Evolutionary conservation across 2,329 filamentous ascomycete species (phyloP).

Genomic region (Polychaeton citri): DNA sequence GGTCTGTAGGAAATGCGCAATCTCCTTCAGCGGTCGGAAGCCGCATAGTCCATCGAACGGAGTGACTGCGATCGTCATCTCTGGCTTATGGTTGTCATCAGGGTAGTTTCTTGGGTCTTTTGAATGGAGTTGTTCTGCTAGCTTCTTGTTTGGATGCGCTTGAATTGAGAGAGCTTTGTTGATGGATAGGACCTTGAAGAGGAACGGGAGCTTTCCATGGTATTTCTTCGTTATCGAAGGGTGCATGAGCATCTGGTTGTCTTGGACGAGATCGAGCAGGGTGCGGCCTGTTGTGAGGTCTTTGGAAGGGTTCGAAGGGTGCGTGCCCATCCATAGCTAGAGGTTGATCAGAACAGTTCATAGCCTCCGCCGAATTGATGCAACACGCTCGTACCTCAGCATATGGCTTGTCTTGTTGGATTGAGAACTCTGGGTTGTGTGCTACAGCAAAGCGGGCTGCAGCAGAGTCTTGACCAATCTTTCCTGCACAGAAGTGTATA

Average conservation of each 20-base stretch:
- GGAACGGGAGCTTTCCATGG: slow-evolving; percentile 73
- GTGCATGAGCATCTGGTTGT: slow-evolving; percentile 74
- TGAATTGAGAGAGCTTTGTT: slow-evolving; percentile 94
- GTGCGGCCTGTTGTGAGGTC: slow-evolving; percentile 73
- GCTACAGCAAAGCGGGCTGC: slow-evolving; percentile 83
- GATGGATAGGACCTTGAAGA: slow-evolving; percentile 96
- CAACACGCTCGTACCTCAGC: slow-evolving; percentile 53
- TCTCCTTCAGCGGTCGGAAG: slow-evolving; percentile 78
- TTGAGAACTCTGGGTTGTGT: slow-evolving; percentile 62
- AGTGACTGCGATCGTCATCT: slow-evolving; percentile 97
- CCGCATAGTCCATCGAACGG: slow-evolving; percentile 93
- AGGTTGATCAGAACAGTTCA: slow-evolving; percentile 8
- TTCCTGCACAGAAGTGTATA: too few relatives aligned
- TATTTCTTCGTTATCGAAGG: slow-evolving; percentile 60
- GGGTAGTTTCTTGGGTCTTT: slow-evolving; percentile 89
- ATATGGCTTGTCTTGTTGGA: slow-evolving; percentile 82
- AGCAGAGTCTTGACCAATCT: slow-evolving; percentile 74
- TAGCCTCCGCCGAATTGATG: neutral
- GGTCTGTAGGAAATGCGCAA: slow-evolving; percentile 65
- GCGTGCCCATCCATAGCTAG: slow-evolving; percentile 97
- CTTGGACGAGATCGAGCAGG: slow-evolving; percentile 73
- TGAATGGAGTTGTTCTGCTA: slow-evolving; percentile 76
- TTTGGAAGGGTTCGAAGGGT: slow-evolving; percentile 88
- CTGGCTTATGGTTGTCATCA: slow-evolving; percentile 98
- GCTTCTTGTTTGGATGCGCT: slow-evolving; percentile 59